Percentiles rank a stretch among this genome's conserved stretches.
Conservation (phyloP, 2,329 filamentous ascomycete genomes). For the Exserohilum turcica region DNA sequence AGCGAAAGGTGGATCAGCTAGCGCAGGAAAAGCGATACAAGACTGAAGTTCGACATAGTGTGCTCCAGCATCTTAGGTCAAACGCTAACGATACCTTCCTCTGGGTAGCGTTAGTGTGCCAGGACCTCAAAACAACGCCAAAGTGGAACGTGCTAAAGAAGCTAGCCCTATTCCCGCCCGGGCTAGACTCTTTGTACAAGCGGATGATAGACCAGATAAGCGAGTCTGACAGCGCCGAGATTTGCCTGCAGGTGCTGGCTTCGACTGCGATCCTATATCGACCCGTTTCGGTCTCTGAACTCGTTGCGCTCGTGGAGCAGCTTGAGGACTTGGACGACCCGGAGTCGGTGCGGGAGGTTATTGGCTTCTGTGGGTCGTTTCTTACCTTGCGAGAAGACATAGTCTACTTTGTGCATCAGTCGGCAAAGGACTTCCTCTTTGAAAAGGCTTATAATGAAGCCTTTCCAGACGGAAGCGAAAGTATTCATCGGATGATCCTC, state of each 20-base stretch:
- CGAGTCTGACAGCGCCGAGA: conserved; percentile 28
- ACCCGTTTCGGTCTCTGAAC: conserved; percentile 47
- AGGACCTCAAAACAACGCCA: conserved; percentile 34
- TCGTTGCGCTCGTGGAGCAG: conserved; percentile 29
- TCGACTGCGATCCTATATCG: conserved; percentile 39
- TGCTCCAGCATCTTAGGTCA: conserved; percentile 23
- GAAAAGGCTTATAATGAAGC: not conserved
- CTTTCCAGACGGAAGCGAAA: conserved; percentile 15
- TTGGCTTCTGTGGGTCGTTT: conserved; percentile 48
- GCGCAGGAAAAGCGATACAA: conserved; percentile 33
- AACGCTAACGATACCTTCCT: conserved; percentile 27
- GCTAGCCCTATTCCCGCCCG: conserved; percentile 41
- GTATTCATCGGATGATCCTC: not conserved
- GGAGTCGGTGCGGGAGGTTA: conserved; percentile 21
- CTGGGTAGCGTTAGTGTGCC: conserved; percentile 41
- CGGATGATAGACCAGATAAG: conserved; percentile 48
- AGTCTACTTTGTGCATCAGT: not conserved
- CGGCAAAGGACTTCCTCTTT: conserved; percentile 46
- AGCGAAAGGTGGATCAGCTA: conserved; percentile 35
- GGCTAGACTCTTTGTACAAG: conserved; percentile 48
- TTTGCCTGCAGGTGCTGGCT: conserved; percentile 48
- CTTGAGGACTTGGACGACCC: conserved; percentile 10
- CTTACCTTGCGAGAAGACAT: conserved; percentile 9
- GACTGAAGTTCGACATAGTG: conserved; percentile 41
- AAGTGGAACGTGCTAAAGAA: conserved; percentile 18